A percentile compares a stretch with the other conserved stretches of the same genome.
Evolutionary conservation across 768 basidiomycete species (phyloP).

Genomic region (Mycena alexandri): DNA sequence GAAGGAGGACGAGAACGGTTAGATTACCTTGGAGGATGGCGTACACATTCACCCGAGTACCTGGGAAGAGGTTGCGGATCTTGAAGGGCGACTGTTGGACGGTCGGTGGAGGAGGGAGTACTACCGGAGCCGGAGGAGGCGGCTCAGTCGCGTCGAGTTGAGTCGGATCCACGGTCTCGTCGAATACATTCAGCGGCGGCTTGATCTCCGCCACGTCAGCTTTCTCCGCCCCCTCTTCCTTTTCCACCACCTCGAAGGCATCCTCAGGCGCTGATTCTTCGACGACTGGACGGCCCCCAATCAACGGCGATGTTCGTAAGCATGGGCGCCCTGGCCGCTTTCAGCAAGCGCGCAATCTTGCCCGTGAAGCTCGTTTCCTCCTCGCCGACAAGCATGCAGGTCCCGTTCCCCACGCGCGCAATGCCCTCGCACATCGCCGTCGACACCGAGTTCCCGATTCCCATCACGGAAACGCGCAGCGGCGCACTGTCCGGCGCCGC

Average conservation of each 20-base stretch:
- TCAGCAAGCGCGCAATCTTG: constrained; percentile 47
- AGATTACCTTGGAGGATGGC: too few relatives aligned
- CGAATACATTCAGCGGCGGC: constrained; percentile 23
- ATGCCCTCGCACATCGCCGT: too few relatives aligned
- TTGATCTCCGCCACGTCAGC: too few relatives aligned
- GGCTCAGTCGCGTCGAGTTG: constrained; percentile 2
- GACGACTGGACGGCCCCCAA: too few relatives aligned
- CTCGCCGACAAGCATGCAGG: constrained; percentile 50
- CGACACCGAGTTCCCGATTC: too few relatives aligned
- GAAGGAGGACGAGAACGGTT: background rate
- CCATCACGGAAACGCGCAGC: too few relatives aligned
- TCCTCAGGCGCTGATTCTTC: too few relatives aligned
- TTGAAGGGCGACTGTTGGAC: constrained; percentile 28
- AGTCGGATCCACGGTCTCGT: constrained; percentile 5
- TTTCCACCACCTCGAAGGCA: too few relatives aligned
- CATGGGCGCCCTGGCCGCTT: constrained; percentile 49
- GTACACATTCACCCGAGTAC: constrained; percentile 11
- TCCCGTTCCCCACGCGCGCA: constrained; percentile 41
- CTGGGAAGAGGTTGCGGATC: background rate
- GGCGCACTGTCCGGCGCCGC: too few relatives aligned
- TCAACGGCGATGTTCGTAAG: too few relatives aligned
- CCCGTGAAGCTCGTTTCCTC: constrained; percentile 40
- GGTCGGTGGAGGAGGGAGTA: constrained; percentile 9
- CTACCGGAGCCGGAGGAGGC: background rate
- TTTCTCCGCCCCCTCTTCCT: too few relatives aligned